A percentile compares a stretch with the other conserved stretches of the same genome.
Evolutionary conservation across 306 rosid genomes (phyloP).

Genomic region (Cucurbita moschata): DNA sequence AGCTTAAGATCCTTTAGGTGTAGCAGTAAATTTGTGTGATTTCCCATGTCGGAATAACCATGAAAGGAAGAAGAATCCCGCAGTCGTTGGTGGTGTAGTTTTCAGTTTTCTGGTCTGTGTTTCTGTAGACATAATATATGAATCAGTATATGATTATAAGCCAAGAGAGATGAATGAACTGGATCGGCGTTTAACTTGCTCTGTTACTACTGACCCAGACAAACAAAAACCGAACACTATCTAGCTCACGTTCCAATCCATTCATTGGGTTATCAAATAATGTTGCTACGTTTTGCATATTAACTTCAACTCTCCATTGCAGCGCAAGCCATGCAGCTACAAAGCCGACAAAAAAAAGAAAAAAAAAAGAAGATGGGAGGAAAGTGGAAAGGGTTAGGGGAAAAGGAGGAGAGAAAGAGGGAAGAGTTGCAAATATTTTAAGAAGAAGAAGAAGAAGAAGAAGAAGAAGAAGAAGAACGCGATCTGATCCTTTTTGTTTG

Average conservation of each 20-base stretch:
- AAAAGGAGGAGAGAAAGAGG: background rate
- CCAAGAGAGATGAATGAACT: slow-evolving; percentile 4
- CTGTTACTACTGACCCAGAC: no score
- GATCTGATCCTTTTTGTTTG: slow-evolving; percentile 10
- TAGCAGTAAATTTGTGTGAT: slow-evolving; percentile 2
- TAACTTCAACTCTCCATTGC: background rate
- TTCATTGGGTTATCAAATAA: background rate
- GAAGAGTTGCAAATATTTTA: background rate
- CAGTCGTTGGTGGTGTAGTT: slow-evolving; percentile 2
- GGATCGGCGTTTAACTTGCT: slow-evolving; percentile 24
- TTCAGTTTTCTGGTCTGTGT: slow-evolving; percentile 12
- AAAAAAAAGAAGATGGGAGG: background rate
- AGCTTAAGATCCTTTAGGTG: slow-evolving; percentile 8
- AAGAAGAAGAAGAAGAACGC: slow-evolving; percentile 30
- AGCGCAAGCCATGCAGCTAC: background rate
- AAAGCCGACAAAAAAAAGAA: no score
- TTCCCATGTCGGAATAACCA: slow-evolving; percentile 19
- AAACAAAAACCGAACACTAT: no score
- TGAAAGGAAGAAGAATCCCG: slow-evolving; percentile 13
- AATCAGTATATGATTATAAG: background rate
- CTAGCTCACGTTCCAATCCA: no score
- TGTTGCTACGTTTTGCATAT: background rate
- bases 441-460: slow-evolving; percentile 5
- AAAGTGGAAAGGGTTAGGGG: background rate
- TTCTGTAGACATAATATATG: background rate